Base-by-base conservation (phyloP, 1,139 yeast species). In the Kluyveromyces sp. region DNA sequence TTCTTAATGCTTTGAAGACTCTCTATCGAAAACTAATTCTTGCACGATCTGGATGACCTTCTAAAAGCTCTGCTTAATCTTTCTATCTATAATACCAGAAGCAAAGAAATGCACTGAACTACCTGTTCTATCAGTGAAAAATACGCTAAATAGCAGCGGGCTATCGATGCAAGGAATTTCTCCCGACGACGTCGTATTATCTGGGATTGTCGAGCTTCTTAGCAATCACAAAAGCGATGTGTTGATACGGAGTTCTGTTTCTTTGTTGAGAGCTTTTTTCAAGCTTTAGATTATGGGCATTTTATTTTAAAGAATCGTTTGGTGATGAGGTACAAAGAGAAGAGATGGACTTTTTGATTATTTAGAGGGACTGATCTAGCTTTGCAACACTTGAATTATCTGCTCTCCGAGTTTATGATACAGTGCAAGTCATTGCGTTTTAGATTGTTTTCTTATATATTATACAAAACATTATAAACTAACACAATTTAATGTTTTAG, bases 391-490 rank as follows among this genome's bases (percentile, higher is more conserved):
- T 30, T 30, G n/a, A 30, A 30, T 6, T 7, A 4, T 30, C n/a
- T 15, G 7, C 6, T 6, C 6, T 30, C 12, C 8, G 26, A 6
- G 33, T 16, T 18, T 17, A 33, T 33, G 13, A 25, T 35, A 22
- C 15, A 26, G 17, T 22, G 39, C 31, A 20, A 22, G 25, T 13
- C 25, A 3, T 35, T 13, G 18, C 26, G 6, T 20, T 32, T 32
- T 25, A 9, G 20, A 20, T n/a, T 38, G 31, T 30, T 20, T 31
- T 38, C 25, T 18, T 38, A 30, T 19, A 38, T 38, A 38, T 38
- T 30, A 30, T 38, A 38, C 41, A 38, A 31, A 29, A 38, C 41
- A 31, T 38, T 38, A 38, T 38, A 38, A 31, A 31, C 41, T 36
- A 38, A 36, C 31, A 38, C 41, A 38, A 38, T 30, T 20, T 31